These are phyloP conservation scores for Camellia oleifera DNA, from an alignment of 179 eudicot species.

Conservation along the genomic window DNA sequence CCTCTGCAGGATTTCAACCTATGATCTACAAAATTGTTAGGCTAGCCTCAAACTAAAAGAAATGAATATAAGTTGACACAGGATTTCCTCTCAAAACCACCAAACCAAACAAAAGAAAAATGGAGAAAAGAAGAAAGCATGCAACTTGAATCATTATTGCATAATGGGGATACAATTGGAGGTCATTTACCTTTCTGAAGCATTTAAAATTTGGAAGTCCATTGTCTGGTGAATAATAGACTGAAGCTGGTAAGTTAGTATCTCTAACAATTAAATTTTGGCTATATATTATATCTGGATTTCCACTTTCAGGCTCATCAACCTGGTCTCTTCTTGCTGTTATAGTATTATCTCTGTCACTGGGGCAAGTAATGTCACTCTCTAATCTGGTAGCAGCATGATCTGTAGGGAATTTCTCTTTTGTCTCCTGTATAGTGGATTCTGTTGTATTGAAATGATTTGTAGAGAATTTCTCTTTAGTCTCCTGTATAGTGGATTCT, in stretches of 20 bases:
- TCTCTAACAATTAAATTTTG: conserved; percentile 68
- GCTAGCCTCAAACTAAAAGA: background rate
- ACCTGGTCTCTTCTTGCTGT: conserved; percentile 29
- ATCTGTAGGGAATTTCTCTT: conserved; percentile 16
- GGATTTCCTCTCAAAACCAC: background rate
- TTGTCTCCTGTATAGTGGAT: conserved; percentile 27
- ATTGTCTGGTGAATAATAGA: conserved; percentile 26
- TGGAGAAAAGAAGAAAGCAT: background rate
- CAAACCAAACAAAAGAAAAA: background rate
- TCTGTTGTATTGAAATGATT: conserved; percentile 6
- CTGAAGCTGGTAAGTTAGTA: conserved; percentile 30
- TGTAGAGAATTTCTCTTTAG: conserved; percentile 14
- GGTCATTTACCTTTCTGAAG: conserved; percentile 70
- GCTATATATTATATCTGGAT: conserved; percentile 73
- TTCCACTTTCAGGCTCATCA: conserved; percentile 53
- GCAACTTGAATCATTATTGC: background rate
- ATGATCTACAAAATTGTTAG: background rate
- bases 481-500: conserved; percentile 27
- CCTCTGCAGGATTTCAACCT: background rate
- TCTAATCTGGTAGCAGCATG: conserved; percentile 18
- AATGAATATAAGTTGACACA: background rate
- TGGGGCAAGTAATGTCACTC: conserved; percentile 22
- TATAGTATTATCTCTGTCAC: conserved; percentile 31
- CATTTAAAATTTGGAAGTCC: conserved; percentile 74
- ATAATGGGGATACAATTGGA: background rate